Base-by-base conservation (phyloP, 371 early-diverging fungal species). In the Zychaea mexicana region DNA sequence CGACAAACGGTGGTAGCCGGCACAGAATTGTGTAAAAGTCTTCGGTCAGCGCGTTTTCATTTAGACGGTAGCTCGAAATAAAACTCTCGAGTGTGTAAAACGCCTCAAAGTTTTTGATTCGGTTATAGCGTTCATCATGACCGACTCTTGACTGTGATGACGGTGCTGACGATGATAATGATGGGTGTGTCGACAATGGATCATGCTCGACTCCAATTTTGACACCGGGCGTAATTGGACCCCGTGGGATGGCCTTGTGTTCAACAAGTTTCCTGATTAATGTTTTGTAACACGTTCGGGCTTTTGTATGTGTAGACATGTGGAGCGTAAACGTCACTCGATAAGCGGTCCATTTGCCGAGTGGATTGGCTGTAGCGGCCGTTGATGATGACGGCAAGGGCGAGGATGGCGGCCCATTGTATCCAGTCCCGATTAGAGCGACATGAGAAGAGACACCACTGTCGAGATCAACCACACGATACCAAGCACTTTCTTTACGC, bases 1-100 rank as follows among this genome's bases (percentile, higher is more conserved):
- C 31, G 5, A 32, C 28, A 15, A 45, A 24, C 3, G 22, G 7
- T 8, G 52, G 32, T 36, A 56, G 15, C 1, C 27, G 9, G 8
- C 56, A 36, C 12, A 56, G 12, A 8, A 32, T 38, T 8, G 4
- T 31, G 17, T 46, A 45, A 2, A 28, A 54, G 30, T 45, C 46
- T 4, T 7, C n/a, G 3, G 63, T 24, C 2, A 21, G 6, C n/a
- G 27, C 22, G 15, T 32, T 28, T 65, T 55, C 15, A 66, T 66
- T 10, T 15, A 45, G 60, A 13, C 26, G 22, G 32, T 31, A 31
- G n/a, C 6, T 28, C 13, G 60, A 60, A 49, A 60, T 32, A 27
- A 21, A 26, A 17, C 38, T 27, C 49, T 60, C 67, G 22, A 66
- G 57, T 52, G 67, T 45, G 28, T 49, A 60, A 19, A 47, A 47